These are phyloP conservation scores for Phyllosticta paracitricarpa DNA, from an alignment of 2,329 filamentous ascomycete genomes.

Conservation along the genomic window DNA sequence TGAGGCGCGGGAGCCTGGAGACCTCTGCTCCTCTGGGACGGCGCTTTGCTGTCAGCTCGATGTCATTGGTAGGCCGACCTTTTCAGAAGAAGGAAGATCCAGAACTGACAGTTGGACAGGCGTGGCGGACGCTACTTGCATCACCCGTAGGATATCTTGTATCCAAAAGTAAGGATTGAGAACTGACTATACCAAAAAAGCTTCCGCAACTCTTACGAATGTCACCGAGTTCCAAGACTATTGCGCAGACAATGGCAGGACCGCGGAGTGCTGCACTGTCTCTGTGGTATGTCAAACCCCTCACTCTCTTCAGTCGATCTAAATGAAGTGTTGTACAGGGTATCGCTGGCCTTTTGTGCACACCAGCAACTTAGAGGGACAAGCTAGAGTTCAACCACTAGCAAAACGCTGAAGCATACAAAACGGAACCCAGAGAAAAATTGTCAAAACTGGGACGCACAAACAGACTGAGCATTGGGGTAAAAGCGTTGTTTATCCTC, in stretches of 20 bases:
- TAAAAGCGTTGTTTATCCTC: neutral
- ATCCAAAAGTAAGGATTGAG: neutral
- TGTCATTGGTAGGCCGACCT: neutral
- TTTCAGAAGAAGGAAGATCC: neutral
- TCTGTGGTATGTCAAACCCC: neutral
- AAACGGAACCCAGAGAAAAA: neutral
- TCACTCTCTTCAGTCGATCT: neutral
- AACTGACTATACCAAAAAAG: neutral
- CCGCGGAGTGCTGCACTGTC: slow-evolving; percentile 7
- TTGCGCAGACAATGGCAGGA: slow-evolving; percentile 1
- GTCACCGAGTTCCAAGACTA: neutral
- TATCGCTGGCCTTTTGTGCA: slow-evolving; percentile 3
- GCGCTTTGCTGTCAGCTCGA: slow-evolving; percentile 8
- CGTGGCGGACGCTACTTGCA: slow-evolving; percentile 4
- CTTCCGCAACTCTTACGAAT: neutral
- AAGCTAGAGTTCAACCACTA: neutral
- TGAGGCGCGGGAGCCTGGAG: neutral
- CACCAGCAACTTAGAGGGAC: neutral
- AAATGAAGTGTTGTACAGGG: neutral
- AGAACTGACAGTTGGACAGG: neutral
- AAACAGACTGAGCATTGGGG: neutral
- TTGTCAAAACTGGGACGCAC: neutral
- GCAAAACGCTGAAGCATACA: neutral
- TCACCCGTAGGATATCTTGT: neutral
- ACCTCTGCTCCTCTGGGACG: slow-evolving; percentile 4